These are phyloP conservation scores for Cordyceps farinosa DNA, from an alignment of 2,329 filamentous ascomycete genomes.

Conservation along the genomic window DNA sequence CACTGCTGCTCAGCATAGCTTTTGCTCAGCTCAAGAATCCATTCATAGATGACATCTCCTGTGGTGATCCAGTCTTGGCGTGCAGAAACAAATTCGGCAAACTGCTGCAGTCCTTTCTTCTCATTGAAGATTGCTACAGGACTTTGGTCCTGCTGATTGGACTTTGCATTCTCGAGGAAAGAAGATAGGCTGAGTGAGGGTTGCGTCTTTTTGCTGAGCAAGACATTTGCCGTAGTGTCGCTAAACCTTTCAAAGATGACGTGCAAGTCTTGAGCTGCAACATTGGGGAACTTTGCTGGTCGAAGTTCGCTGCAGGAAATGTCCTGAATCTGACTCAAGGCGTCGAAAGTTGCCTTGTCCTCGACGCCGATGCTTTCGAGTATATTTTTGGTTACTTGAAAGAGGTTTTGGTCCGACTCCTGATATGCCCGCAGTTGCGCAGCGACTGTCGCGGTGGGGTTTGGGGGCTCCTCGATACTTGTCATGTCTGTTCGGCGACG, in stretches of 20 bases:
- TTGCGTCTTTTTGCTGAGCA: slow-evolving; percentile 52
- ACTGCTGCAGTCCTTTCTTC: slow-evolving; percentile 47
- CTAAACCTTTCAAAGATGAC: slow-evolving; percentile 47
- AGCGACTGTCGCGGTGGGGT: slow-evolving; percentile 50
- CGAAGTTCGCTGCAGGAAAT: slow-evolving; percentile 50
- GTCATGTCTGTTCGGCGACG: slow-evolving; percentile 54
- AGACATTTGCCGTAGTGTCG: slow-evolving; percentile 50
- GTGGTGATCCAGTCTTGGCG: slow-evolving; percentile 47
- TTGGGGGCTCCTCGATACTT: slow-evolving; percentile 49
- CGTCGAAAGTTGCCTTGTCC: slow-evolving; percentile 43
- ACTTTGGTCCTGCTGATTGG: slow-evolving; percentile 47
- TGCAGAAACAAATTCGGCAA: slow-evolving; percentile 47
- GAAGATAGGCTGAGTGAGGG: slow-evolving; percentile 54
- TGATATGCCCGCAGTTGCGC: slow-evolving; percentile 56
- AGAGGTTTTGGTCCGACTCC: slow-evolving; percentile 53
- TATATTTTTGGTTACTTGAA: slow-evolving; percentile 52
- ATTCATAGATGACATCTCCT: slow-evolving; percentile 57
- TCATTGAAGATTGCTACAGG: slow-evolving; percentile 51
- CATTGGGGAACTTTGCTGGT: slow-evolving; percentile 43
- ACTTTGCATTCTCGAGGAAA: slow-evolving; percentile 62
- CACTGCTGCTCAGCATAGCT: slow-evolving; percentile 55
- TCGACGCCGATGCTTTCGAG: slow-evolving; percentile 53
- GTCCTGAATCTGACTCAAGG: slow-evolving; percentile 49
- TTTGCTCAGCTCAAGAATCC: slow-evolving; percentile 47
- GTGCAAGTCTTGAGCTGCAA: slow-evolving; percentile 48